Evolutionary conservation across 768 basidiomycete genomes (phyloP).

Genomic region (Tephrocybe rancida): DNA sequence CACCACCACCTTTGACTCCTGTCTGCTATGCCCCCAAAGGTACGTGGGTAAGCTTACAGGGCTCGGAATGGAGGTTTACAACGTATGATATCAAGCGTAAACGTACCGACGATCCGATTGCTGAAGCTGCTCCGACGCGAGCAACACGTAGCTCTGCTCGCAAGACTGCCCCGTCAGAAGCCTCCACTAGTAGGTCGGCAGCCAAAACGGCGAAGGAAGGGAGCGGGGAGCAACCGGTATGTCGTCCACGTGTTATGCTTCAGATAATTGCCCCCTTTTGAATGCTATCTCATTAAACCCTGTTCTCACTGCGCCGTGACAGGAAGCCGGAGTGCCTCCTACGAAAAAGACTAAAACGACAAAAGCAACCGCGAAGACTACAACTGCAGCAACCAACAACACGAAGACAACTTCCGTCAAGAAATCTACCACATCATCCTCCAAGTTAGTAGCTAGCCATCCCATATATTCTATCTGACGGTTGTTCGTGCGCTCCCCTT

Average conservation of each 20-base stretch:
- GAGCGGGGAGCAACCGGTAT: constrained; percentile 14
- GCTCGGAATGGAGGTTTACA: background rate
- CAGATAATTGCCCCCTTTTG: background rate
- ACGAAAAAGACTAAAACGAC: constrained; percentile 44
- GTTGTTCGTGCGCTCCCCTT: background rate
- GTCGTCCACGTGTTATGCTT: constrained; percentile 14
- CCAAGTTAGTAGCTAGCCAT: constrained; percentile 12
- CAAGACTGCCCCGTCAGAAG: constrained; percentile 26
- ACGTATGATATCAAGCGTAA: constrained; percentile 49
- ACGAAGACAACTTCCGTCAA: constrained; percentile 22
- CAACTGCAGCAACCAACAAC: constrained; percentile 9
- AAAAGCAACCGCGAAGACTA: constrained; percentile 19
- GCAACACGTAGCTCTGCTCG: constrained; percentile 48
- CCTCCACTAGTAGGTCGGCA: constrained; percentile 27
- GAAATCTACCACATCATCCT: constrained; percentile 14
- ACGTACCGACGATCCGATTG: constrained; percentile 45
- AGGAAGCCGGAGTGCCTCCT: constrained; percentile 26
- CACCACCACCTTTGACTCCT: constrained; percentile 5
- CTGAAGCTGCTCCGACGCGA: constrained; percentile 40
- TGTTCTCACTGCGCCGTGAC: background rate
- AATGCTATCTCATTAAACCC: background rate
- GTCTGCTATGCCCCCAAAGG: constrained; percentile 40
- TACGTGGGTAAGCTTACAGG: constrained; percentile 11
- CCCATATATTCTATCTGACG: constrained; percentile 2
- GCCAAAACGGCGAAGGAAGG: constrained; percentile 23